Conservation (phyloP, 225 moss, liverwort and hornwort genomes). For the Asterella californica region DNA sequence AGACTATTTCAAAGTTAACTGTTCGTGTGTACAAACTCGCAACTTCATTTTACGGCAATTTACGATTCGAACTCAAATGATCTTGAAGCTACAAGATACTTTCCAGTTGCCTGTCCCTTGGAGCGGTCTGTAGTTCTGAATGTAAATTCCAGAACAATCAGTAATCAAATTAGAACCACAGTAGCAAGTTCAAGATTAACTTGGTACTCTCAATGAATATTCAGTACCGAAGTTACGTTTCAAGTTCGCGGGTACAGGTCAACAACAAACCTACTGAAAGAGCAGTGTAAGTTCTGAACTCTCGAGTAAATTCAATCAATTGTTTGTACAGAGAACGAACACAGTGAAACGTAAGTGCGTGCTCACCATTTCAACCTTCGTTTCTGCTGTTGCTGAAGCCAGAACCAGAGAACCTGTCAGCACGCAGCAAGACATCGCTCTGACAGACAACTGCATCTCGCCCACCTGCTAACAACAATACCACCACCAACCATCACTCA, state of each 20-base stretch:
- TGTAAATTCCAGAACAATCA: too few relatives aligned
- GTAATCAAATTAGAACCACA: not conserved
- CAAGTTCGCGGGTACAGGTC: not conserved
- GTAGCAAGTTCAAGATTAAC: not conserved
- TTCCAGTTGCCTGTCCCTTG: too few relatives aligned
- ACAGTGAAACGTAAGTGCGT: not conserved
- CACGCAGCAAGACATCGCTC: not conserved
- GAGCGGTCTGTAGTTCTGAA: too few relatives aligned
- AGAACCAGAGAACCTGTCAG: not conserved
- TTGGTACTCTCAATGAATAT: not conserved
- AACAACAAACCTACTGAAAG: not conserved
- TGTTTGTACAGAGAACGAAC: too few relatives aligned
- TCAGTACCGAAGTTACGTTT: not conserved
- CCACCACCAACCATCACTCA: too few relatives aligned
- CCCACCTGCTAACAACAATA: too few relatives aligned
- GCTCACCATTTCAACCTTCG: not conserved
- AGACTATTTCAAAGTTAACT: too few relatives aligned
- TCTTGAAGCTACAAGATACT: too few relatives aligned
- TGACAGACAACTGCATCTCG: not conserved
- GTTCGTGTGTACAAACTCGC: too few relatives aligned
- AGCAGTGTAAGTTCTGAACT: not conserved
- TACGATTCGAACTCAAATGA: too few relatives aligned
- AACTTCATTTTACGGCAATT: too few relatives aligned
- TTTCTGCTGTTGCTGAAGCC: not conserved
- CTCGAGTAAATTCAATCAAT: not conserved